Base-by-base conservation (phyloP, 2,329 filamentous ascomycete genomes). In the Fusarium praegraminearum region DNA sequence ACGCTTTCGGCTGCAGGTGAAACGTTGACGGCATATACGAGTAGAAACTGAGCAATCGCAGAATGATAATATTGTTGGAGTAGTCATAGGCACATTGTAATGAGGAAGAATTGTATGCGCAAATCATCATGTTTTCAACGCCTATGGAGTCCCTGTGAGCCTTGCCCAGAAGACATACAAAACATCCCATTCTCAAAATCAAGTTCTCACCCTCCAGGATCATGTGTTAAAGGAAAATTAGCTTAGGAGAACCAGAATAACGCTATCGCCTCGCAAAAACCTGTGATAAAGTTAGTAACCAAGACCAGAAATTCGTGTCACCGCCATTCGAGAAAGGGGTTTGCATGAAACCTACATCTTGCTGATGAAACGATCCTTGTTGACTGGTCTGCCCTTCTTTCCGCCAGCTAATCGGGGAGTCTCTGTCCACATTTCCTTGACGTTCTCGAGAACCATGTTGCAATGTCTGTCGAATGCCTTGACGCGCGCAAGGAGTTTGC, bases 401-500 rank as follows among this genome's bases (percentile, higher is more conserved):
- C 95, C 95, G 71, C 90, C 91, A 24, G 92, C 90, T 77, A 93
- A 86, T 65, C 90, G 85, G 50, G 95, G 94, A 58, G 92, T 96
- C 84, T 99, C 96, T 12, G 94, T 98, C 96, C 96, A 99, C 95
- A 99, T 98, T 84, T 99, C 96, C 86, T 83, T 83, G 45, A 97
- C 94, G 74, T 97, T 97, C 85, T 97, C 94, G 49, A 98, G 85
- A 5, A 97, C 93, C 96, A 99, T 98, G 84, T 99, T 99, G 88
- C 94, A 98, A 83, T 99, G 96, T 65, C 96, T 88, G 83, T 99
- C 96, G 80, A 99, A 99, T 9, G 96, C 96, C 86, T 99, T 99
- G 78, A 99, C 95, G 70, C 96, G 92, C 53, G 95, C 96, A 57
- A 99, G 90, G 49, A 99, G 87, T 86, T 99, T 99, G 82, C 95